Evolutionary conservation across 2,329 filamentous ascomycete species (phyloP).

Genomic region (Trichoderma cornu-damae): DNA sequence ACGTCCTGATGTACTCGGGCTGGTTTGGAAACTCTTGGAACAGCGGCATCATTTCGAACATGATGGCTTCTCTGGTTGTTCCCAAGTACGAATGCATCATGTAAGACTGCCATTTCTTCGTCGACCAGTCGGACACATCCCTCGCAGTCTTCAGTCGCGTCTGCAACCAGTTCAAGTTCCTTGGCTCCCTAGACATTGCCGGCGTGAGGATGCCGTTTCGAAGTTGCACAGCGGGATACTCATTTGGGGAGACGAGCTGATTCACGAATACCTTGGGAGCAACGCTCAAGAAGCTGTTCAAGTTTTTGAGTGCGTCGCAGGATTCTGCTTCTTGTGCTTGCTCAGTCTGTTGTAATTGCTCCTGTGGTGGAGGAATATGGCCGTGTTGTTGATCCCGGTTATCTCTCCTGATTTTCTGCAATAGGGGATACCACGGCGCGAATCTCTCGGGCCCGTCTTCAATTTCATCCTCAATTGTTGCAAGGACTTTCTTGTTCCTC

Average conservation of each 20-base stretch:
- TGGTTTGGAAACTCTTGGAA: background rate
- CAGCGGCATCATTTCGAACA: background rate
- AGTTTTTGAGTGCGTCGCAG: background rate
- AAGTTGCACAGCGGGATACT: slow-evolving; percentile 7
- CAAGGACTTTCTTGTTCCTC: background rate
- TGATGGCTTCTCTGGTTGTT: background rate
- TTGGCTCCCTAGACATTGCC: background rate
- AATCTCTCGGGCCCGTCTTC: slow-evolving; percentile 8
- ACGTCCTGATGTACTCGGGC: background rate
- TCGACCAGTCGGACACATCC: background rate
- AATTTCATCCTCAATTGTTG: background rate
- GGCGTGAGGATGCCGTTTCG: background rate
- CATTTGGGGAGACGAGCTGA: background rate
- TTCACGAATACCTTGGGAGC: background rate
- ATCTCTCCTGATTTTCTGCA: background rate
- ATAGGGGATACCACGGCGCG: slow-evolving; percentile 5
- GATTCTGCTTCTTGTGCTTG: background rate
- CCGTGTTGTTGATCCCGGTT: background rate
- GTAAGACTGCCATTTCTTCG: background rate
- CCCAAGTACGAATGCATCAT: background rate
- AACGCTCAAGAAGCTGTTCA: background rate
- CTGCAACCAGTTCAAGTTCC: background rate
- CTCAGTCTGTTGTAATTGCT: background rate
- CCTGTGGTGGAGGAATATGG: background rate
- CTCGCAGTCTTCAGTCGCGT: background rate